Evolutionary conservation across 2,329 filamentous ascomycete species (phyloP), one percentile per base, ranked within the genome.

Genomic region (Grosmannia serpens): DNA sequence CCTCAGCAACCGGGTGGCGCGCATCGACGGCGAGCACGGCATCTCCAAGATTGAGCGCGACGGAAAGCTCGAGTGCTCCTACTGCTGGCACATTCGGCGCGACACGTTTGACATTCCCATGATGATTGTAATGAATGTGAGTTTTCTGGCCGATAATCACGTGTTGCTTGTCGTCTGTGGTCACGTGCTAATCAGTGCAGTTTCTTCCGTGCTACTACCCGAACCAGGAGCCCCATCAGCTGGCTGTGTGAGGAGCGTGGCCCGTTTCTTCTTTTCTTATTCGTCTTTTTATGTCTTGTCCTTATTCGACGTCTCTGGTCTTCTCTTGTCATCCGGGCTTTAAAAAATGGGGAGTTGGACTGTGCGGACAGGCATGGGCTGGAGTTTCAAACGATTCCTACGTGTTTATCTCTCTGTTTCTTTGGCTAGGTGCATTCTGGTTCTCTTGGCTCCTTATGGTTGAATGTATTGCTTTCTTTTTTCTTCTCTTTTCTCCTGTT

Each of bases 101-200:
- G 94, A 99, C 71, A 89, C 94, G 47, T 97, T 97, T 75, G 92
- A 97, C 74, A 96, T 97, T 72, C 94, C 94, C 26, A 96, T 96
- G 90, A 79, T 97, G 75, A 95, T 97, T 71, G 89, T 96, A 68
- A 92, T 97, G 77, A 96, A 96, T 75, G 94, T 96, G 72, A 86
- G 91, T 86, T 10, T 57, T 29, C n/a, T n/a, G n/a, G n/a, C n/a
- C n/a, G n/a, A n/a, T n/a, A n/a, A n/a, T n/a, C n/a, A n/a, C n/a
- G n/a, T n/a, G n/a, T n/a, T n/a, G n/a, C n/a, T 24, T 29, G 38
- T 15, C 24, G 10, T 50, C 4, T 5, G 7, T 56, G 50, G 15
- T 11, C 24, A 3, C 27, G 17, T 44, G 10, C 51, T 53, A 22
- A 49, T 31, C 17, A 8, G 15, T 4, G 17, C 60, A 84, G 81